Base-by-base conservation (phyloP, 2,329 filamentous ascomycete genomes). In the Claviceps purpurea region DNA sequence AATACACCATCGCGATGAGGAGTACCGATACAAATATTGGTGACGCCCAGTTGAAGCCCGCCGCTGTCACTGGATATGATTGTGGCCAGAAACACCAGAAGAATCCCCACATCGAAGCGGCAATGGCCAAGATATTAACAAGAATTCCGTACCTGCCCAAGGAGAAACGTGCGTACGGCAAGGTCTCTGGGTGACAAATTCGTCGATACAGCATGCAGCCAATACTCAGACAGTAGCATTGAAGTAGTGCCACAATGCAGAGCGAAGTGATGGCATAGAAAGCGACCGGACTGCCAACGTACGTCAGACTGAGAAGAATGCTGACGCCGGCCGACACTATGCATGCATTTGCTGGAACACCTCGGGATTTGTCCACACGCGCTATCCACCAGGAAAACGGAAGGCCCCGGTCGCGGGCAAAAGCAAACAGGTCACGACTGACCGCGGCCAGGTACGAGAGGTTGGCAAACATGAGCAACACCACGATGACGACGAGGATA, bases 231-330 rank as follows among this genome's bases (percentile, higher is more conserved):
- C 34, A 48, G 34, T 57, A 57, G 47, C 54, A 56, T 47, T 57
- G 56, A 30, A 56, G 50, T 4, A 52, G 10, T 2, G 56, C 51
- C 14, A 57, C 54, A 3, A 50, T 50, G 34, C 48, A 49, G 6
- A 57, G 54, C 7, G 56, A 57, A 2, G 45, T 54, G 11, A 57
- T 55, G 44, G 56, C 56, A 37, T 57, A 56, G 42, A 57, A 57
- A 2, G 56, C 56, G 30, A 53, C 49, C 13, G 54, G 52, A 30
- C 56, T 57, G 14, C 54, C 56, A 8, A 57, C 50, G 47, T 57
- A 56, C 26, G 55, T 56, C 18, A 55, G 46, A 26, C 52, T 55
- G 10, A 53, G 48, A 20, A 54, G 37, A 16, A 53, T 41, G 22
- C 45, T 51, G 37, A 52, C 6, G 11, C 26, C 41, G 11, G 51